These are phyloP conservation scores for Stemphylium beticola DNA, from an alignment of 2,329 filamentous ascomycete genomes.

Conservation along the genomic window DNA sequence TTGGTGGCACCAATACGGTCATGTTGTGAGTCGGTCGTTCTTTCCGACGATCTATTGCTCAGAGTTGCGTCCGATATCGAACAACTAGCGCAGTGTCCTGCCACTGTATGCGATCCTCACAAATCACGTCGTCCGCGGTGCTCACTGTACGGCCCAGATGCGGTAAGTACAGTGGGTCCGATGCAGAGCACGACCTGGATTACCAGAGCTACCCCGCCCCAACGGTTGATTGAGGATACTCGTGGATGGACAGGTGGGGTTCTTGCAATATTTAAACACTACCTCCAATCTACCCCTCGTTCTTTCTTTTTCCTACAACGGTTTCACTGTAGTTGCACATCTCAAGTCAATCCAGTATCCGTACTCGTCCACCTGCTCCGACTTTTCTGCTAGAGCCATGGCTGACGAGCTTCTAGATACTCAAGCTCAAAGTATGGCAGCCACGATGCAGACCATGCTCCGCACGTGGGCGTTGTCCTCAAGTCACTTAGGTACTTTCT, in stretches of 20 bases:
- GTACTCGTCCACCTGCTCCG: slow-evolving; percentile 24
- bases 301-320: not conserved
- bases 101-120: slow-evolving; percentile 1
- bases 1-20: not conserved
- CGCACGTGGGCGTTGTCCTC: slow-evolving; percentile 44
- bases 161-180: slow-evolving; percentile 13
- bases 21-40: not conserved
- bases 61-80: slow-evolving; percentile 2
- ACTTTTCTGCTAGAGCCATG: slow-evolving; percentile 6
- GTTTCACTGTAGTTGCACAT: not conserved
- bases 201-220: slow-evolving; percentile 34
- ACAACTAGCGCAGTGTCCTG: slow-evolving; percentile 1
- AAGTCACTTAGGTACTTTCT: slow-evolving; percentile 47
- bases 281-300: slow-evolving; percentile 4
- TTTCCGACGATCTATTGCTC: slow-evolving; percentile 1
- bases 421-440: slow-evolving; percentile 38
- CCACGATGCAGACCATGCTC: slow-evolving; percentile 40
- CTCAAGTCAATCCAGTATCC: slow-evolving; percentile 10
- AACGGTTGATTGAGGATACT: slow-evolving; percentile 31
- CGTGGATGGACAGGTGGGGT: slow-evolving; percentile 10
- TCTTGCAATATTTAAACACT: slow-evolving; percentile 29
- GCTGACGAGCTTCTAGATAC: slow-evolving; percentile 32
- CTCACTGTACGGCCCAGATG: slow-evolving; percentile 1
- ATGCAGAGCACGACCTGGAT: slow-evolving; percentile 3
- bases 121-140: slow-evolving; percentile 13